phyloP scores from a whole-genome alignment of 768 basidiomycete genomes.

The Boletus bicolor region DNA sequence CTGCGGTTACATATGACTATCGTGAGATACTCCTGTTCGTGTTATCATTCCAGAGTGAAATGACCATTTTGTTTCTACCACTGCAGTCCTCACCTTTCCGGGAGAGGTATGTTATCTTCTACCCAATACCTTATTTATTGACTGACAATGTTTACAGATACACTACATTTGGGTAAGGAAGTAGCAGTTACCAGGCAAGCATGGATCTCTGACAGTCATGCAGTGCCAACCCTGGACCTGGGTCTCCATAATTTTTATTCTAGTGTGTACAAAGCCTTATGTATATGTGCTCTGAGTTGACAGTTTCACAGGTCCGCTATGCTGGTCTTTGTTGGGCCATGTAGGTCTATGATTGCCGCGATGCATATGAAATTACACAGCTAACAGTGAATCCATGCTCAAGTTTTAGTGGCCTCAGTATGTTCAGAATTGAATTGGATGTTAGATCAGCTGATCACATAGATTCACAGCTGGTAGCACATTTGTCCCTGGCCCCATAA shows the following conservation, averaged over 20 bases:
- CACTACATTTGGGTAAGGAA: constrained; percentile 13
- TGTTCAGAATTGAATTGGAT: background rate
- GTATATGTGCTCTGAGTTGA: background rate
- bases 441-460: background rate
- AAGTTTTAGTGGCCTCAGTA: background rate
- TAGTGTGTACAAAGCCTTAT: background rate
- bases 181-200: too few species aligned
- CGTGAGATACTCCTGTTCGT: background rate
- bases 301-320: background rate
- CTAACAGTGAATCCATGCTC: background rate
- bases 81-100: background rate
- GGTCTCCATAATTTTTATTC: constrained; percentile 7
- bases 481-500: background rate
- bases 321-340: background rate
- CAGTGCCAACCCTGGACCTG: constrained; percentile 10
- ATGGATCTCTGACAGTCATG: background rate
- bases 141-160: background rate
- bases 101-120: background rate
- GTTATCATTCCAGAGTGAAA: too few species aligned
- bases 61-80: background rate
- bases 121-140: background rate
- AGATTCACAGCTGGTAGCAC: background rate
- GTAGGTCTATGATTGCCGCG: background rate
- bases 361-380: too few species aligned
- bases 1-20: constrained; percentile 8